Conservation (phyloP, 306 rosid genomes). For the Styphnolobium japonicum region DNA sequence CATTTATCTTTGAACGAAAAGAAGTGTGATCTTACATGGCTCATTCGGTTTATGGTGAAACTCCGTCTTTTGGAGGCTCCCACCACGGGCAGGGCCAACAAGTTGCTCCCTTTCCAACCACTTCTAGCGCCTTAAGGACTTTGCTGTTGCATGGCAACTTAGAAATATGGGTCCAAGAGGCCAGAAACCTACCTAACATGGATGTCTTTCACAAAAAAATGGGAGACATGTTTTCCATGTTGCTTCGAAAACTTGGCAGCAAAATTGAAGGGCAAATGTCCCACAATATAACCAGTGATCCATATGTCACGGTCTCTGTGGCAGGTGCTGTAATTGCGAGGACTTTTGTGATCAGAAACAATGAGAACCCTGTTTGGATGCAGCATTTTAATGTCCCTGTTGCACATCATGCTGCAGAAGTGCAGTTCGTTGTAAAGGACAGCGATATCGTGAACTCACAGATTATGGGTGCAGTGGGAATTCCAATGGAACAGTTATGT, state of each 20-base stretch:
- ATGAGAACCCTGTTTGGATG: slow-evolving; percentile 78
- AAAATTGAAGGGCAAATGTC: slow-evolving; percentile 41
- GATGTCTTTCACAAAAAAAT: slow-evolving; percentile 60
- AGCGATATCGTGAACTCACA: slow-evolving; percentile 72
- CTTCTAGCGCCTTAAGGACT: slow-evolving; percentile 41
- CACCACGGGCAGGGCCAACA: slow-evolving; percentile 59
- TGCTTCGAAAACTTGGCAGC: slow-evolving; percentile 35
- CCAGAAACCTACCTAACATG: slow-evolving; percentile 77
- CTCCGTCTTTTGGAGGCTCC: slow-evolving; percentile 62
- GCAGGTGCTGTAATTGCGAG: slow-evolving; percentile 73
- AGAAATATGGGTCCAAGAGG: slow-evolving; percentile 58
- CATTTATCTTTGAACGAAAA: neutral
- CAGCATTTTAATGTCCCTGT: slow-evolving; percentile 77
- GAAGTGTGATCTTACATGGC: slow-evolving; percentile 34
- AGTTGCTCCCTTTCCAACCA: slow-evolving; percentile 54
- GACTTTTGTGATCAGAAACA: slow-evolving; percentile 66
- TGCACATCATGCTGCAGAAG: slow-evolving; percentile 76
- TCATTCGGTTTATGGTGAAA: slow-evolving; percentile 37
- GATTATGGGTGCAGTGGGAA: slow-evolving; percentile 68
- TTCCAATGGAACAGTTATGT: slow-evolving; percentile 55
- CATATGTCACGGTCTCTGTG: slow-evolving; percentile 71
- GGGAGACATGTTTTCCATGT: slow-evolving; percentile 45
- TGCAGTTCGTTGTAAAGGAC: slow-evolving; percentile 78
- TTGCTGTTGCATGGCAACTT: slow-evolving; percentile 73
- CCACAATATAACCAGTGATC: slow-evolving; percentile 58